A percentile compares a stretch with the other conserved stretches of the same genome.
Evolutionary conservation across 306 rosid species (phyloP).

Genomic region (Ammopiptanthus mongolicus): DNA sequence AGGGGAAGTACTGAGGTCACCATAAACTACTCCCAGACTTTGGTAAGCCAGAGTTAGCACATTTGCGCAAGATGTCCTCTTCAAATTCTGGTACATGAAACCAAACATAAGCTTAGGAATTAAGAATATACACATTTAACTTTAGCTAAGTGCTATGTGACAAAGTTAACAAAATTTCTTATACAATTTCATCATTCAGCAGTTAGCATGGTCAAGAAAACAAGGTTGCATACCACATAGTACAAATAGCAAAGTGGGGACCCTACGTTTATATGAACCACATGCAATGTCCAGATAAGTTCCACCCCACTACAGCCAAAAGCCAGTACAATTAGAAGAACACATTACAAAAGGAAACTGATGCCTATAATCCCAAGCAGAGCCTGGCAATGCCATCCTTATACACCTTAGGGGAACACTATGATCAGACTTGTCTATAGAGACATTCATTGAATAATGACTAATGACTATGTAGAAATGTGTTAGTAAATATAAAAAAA

Average conservation of each 20-base stretch:
- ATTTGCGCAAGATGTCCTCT: conserved; percentile 43
- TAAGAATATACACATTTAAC: background rate
- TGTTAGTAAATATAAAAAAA: background rate
- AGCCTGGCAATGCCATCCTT: background rate
- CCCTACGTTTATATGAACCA: background rate
- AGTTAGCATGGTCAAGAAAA: background rate
- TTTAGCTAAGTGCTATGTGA: background rate
- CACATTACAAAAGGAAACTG: background rate
- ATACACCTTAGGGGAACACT: background rate
- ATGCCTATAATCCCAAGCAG: conserved; percentile 1
- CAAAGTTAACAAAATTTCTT: background rate
- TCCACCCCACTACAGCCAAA: background rate
- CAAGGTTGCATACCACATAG: background rate
- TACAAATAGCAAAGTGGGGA: background rate
- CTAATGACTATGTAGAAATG: background rate
- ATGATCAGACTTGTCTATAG: background rate
- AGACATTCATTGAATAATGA: background rate
- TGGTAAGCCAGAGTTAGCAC: conserved; percentile 71
- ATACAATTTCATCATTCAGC: background rate
- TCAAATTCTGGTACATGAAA: conserved; percentile 46
- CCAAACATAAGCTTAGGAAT: background rate
- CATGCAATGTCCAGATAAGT: background rate
- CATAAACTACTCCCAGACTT: conserved; percentile 85
- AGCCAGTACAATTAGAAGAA: background rate
- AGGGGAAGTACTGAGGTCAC: conserved; percentile 82